Evolutionary conservation across 495 filamentous ascomycete genomes (phyloP).

Genomic region (Rostrohypoxylon terebratum): DNA sequence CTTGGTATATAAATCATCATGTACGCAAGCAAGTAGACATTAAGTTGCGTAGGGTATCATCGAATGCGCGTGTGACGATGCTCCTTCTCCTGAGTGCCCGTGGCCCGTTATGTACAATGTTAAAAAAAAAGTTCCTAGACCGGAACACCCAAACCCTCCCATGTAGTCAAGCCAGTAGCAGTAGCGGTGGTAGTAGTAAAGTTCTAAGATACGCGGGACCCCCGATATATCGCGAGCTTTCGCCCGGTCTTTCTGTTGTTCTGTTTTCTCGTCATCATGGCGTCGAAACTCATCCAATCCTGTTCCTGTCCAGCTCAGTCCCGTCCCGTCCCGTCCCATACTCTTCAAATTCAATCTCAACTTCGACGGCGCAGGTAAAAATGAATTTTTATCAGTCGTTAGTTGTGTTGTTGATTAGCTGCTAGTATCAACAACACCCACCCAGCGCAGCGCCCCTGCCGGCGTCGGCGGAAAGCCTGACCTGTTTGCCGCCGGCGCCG

Average conservation of each 20-base stretch:
- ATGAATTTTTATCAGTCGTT: neutral
- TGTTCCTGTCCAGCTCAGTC: neutral
- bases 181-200: neutral
- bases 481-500: constrained; percentile 62
- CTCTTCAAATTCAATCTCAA: neutral
- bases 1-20: constrained; percentile 16
- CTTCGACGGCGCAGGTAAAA: neutral
- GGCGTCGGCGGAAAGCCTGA: constrained; percentile 55
- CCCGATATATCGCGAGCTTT: neutral
- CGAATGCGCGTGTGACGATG: constrained; percentile 37
- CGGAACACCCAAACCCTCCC: neutral
- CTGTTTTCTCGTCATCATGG: neutral
- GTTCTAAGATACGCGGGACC: neutral
- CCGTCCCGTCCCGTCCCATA: neutral
- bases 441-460: constrained; percentile 43
- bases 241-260: neutral
- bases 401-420: neutral
- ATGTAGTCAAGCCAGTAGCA: neutral
- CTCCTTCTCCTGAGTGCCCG: constrained; percentile 26
- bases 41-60: constrained; percentile 48
- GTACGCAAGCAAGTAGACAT: constrained; percentile 42
- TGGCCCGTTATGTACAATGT: constrained; percentile 39
- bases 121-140: neutral
- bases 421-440: constrained; percentile 49
- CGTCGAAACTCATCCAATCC: neutral